Percentiles rank a stretch among this genome's conserved stretches.
Evolutionary conservation across 2,329 filamentous ascomycete genomes (phyloP).

Genomic region (Ophiosphaerella herpotricha): DNA sequence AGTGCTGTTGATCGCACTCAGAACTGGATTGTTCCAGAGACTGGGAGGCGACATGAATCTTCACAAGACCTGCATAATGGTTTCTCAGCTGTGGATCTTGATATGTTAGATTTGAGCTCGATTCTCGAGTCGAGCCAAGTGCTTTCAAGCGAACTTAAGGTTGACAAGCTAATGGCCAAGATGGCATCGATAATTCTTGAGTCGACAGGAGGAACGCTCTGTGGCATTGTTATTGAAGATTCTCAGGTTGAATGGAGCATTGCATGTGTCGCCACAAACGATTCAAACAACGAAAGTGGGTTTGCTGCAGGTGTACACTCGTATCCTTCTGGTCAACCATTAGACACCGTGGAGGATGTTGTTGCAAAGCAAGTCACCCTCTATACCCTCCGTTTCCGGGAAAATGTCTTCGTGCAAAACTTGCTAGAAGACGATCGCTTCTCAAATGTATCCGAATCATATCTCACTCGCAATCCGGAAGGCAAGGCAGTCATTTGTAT

Average conservation of each 20-base stretch:
- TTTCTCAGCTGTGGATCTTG: constrained; percentile 68
- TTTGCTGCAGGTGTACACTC: constrained; percentile 60
- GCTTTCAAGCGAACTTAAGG: constrained; percentile 75
- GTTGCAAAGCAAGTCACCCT: constrained; percentile 78
- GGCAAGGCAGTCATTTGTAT: constrained; percentile 80
- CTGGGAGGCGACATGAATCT: constrained; percentile 44
- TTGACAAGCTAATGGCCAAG: constrained; percentile 76
- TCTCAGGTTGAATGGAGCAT: constrained; percentile 70
- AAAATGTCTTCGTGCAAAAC: constrained; percentile 75
- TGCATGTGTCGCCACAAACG: constrained; percentile 73
- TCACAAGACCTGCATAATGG: constrained; percentile 64
- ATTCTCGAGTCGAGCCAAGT: constrained; percentile 80
- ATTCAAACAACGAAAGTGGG: constrained; percentile 45
- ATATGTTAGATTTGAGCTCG: constrained; percentile 81
- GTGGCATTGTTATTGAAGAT: constrained; percentile 75
- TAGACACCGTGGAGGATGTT: constrained; percentile 66
- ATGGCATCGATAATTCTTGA: constrained; percentile 83
- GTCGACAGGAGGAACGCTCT: constrained; percentile 74
- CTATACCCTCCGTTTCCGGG: constrained; percentile 76
- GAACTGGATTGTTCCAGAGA: constrained; percentile 54
- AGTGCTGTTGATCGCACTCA: constrained; percentile 53
- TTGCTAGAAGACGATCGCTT: constrained; percentile 77
- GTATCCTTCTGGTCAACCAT: constrained; percentile 67
- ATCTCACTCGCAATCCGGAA: constrained; percentile 69
- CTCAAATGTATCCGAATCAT: constrained; percentile 72